Evolutionary conservation across 106 monocot species (phyloP).

Genomic region (Agapanthus africanus): DNA sequence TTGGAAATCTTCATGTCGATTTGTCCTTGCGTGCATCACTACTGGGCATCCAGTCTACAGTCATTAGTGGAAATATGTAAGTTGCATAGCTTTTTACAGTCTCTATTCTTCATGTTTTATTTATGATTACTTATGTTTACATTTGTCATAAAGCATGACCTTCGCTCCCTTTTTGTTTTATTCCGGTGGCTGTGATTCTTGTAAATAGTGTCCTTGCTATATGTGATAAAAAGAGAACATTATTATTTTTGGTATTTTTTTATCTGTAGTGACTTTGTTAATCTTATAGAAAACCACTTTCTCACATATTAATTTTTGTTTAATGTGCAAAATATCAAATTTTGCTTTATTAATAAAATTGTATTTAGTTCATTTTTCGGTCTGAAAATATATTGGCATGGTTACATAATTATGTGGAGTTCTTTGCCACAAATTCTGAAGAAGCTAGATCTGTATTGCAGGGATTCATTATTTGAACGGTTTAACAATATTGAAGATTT

Average conservation of each 20-base stretch:
- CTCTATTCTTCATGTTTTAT: conserved; percentile 2
- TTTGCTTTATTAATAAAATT: background rate
- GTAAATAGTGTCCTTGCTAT: background rate
- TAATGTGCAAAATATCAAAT: background rate
- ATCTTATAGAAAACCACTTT: background rate
- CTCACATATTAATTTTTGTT: background rate
- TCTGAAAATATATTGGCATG: background rate
- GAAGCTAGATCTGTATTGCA: conserved; percentile 11
- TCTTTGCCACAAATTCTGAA: background rate
- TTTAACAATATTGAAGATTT: conserved; percentile 50
- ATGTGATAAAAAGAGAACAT: background rate
- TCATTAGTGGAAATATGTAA: conserved; percentile 27
- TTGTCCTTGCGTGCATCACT: conserved; percentile 60
- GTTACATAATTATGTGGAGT: background rate
- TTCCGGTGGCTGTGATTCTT: background rate
- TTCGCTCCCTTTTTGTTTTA: background rate
- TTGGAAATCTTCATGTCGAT: conserved; percentile 66
- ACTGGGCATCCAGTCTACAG: background rate
- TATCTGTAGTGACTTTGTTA: background rate
- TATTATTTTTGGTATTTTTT: background rate
- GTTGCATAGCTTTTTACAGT: conserved; percentile 16
- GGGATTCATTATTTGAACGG: conserved; percentile 27
- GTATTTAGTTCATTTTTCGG: background rate
- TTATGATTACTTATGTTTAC: too few species aligned
- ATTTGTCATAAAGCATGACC: too few species aligned